phyloP scores from a whole-genome alignment of 805 yeast genomes.

The Torulaspora quercuum region DNA sequence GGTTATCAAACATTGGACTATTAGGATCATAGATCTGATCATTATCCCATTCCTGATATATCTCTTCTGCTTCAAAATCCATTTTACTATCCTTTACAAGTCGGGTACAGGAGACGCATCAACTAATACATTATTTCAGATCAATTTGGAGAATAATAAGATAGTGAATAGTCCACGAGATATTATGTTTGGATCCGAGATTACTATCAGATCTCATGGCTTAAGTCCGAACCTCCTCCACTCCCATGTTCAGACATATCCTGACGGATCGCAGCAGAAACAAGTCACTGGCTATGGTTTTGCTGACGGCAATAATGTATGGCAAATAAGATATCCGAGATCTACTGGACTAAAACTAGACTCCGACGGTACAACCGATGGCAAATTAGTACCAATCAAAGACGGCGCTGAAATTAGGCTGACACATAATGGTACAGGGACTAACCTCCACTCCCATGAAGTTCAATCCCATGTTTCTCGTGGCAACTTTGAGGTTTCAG shows the following conservation, averaged over 20 bases:
- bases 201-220: conserved; percentile 59
- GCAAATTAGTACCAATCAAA: conserved; percentile 34
- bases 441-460: conserved; percentile 70
- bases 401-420: conserved; percentile 64
- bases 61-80: conserved; percentile 70
- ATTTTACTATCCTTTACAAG: conserved; percentile 67
- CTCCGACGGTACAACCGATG: conserved; percentile 24
- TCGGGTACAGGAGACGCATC: conserved; percentile 94
- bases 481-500: conserved; percentile 59
- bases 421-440: conserved; percentile 56
- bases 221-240: conserved; percentile 70
- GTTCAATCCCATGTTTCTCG: conserved; percentile 59
- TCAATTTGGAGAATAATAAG: conserved; percentile 67
- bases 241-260: conserved; percentile 68
- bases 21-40: conserved; percentile 64
- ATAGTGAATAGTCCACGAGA: conserved; percentile 69
- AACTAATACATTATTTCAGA: conserved; percentile 86
- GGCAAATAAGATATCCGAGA: conserved; percentile 54
- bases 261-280: conserved; percentile 73
- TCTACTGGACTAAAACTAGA: conserved; percentile 38
- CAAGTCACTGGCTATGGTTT: conserved; percentile 78
- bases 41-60: conserved; percentile 69
- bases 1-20: conserved; percentile 65
- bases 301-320: conserved; percentile 70
- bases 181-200: conserved; percentile 50